Conservation (phyloP, 1,139 yeast genomes). For the Pneumocystis canis region DNA sequence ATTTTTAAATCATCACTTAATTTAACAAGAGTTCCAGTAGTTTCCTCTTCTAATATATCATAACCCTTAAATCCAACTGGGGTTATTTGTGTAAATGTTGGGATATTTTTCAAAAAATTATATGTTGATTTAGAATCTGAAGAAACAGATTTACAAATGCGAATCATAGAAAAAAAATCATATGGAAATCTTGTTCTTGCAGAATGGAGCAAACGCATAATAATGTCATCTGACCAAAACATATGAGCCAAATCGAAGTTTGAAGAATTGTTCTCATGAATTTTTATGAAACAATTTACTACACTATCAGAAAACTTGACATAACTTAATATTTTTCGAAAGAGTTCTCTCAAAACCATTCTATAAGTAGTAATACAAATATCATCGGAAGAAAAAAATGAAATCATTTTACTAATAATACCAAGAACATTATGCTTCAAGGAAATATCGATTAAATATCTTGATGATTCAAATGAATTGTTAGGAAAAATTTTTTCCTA, state of each 20-base stretch:
- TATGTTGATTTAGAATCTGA: not conserved
- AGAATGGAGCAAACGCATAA: not conserved
- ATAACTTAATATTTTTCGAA: not conserved
- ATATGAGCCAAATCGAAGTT: not conserved
- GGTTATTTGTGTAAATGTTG: not conserved
- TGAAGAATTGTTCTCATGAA: not conserved
- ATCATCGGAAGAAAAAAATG: not conserved
- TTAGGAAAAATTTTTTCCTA: not conserved
- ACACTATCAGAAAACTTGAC: not conserved
- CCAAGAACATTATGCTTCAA: not conserved
- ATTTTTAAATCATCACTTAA: not conserved
- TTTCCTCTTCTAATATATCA: not conserved
- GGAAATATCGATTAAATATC: not conserved
- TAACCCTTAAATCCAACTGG: not conserved
- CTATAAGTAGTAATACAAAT: not conserved
- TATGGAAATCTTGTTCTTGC: not conserved
- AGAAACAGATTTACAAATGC: not conserved
- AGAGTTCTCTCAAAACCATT: not conserved
- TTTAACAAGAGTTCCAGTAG: not conserved
- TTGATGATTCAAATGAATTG: not conserved
- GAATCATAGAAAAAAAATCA: constrained; percentile 1
- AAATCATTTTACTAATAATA: not conserved
- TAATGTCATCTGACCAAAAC: not conserved
- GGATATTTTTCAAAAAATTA: not conserved
- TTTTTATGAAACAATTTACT: not conserved